Evolutionary conservation across 768 basidiomycete species (phyloP).

Genomic region (Lepiota brunneoincarnata): DNA sequence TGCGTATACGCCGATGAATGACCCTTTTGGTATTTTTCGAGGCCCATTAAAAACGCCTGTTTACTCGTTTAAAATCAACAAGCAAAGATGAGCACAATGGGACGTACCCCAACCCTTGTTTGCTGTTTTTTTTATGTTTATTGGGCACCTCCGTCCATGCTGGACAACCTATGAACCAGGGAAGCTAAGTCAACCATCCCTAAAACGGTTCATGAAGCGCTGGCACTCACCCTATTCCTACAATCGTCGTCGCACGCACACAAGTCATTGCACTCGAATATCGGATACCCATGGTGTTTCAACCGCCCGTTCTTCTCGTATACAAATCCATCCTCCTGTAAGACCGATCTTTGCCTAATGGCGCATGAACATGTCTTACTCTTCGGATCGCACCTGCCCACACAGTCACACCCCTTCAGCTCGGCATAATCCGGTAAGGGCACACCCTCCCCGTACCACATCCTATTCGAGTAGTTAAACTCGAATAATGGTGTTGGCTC

Average conservation of each 20-base stretch:
- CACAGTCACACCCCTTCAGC: constrained; percentile 70
- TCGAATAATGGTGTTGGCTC: constrained; percentile 80
- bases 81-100: constrained; percentile 1
- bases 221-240: constrained; percentile 64
- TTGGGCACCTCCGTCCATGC: constrained; percentile 60
- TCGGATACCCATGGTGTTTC: constrained; percentile 49
- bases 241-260: constrained; percentile 84
- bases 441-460: constrained; percentile 72
- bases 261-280: constrained; percentile 84
- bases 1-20: constrained; percentile 81
- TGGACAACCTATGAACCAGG: constrained; percentile 67
- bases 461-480: constrained; percentile 81
- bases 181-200: neutral
- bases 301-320: constrained; percentile 65
- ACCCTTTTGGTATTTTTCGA: constrained; percentile 62
- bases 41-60: constrained; percentile 70
- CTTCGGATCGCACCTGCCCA: constrained; percentile 72
- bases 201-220: neutral
- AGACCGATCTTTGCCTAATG: constrained; percentile 46
- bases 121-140: constrained; percentile 67
- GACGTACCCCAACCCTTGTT: constrained; percentile 84
- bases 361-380: constrained; percentile 74
- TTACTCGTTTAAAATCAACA: neutral
- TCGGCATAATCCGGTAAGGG: constrained; percentile 58
- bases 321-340: constrained; percentile 52